Base-by-base conservation (phyloP, 1,284 basidiomycete genomes). In the Lignosus rhinocerotis region DNA sequence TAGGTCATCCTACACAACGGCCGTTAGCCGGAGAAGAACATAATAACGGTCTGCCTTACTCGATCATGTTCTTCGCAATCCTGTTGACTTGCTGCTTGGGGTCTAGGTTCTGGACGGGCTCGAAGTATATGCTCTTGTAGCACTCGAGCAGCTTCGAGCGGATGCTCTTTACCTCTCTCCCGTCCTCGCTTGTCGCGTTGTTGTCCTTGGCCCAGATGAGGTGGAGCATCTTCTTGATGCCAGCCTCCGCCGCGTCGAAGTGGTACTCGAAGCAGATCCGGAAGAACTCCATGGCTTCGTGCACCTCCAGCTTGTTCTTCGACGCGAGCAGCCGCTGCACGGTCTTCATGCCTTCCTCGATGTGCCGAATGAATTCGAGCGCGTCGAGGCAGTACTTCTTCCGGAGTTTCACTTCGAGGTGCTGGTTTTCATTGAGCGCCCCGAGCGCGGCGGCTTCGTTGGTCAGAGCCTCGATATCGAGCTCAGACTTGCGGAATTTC, bases 61-160 rank as follows among this genome's bases (percentile, higher is more conserved):
- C 92, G 53, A 99, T 94, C 87, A 99, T 93, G 72, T 99, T 98
- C 76, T 94, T 95, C n/a, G 96, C 85, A 49, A 99, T 96, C n/a
- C 94, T 81, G 66, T 88, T 95, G 57, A 97, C 84, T 71, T 98
- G 93, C 60, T 89, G 88, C 72, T 94, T 94, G 0, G 90, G 83
- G 21, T 87, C 83, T 66, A 93, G 76, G 63, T 83, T 85, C 0
- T 80, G 77, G 1, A 92, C 70, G 3, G 88, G 83, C 56, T 96
- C 94, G 70, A 99, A 98, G 78, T 97, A 99, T 56, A 99, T 76
- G 55, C 73, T 86, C 43, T 87, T 84, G 72, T 99, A 98, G 69
- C 92, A 93, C 66, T 98, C 96, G 65, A 99, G 82, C 49, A 99
- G 80, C 43, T 91, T 84, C 48, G 90, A 88, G 10, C 94, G 86